These are phyloP conservation scores for Adansonia digitata DNA, from an alignment of 345 rosid species.

Conservation along the genomic window DNA sequence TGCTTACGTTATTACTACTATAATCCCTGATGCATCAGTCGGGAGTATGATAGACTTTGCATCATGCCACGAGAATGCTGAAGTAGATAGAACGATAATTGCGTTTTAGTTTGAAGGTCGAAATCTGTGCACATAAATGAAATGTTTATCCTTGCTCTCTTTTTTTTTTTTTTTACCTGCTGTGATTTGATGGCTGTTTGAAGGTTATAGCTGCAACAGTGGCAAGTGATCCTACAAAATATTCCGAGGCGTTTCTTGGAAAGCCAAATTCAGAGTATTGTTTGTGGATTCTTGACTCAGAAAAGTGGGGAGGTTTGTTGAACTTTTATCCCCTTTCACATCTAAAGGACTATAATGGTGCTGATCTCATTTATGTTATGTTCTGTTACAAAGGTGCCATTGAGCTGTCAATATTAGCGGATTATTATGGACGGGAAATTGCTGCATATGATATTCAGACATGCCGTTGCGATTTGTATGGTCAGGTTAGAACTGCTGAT, in stretches of 20 bases:
- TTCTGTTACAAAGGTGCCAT: constrained; percentile 64
- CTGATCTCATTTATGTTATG: constrained; percentile 8
- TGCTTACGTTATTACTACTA: not conserved
- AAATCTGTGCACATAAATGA: too few relatives aligned
- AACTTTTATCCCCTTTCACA: not conserved
- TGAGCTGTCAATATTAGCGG: constrained; percentile 88
- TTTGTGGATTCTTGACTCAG: constrained; percentile 88
- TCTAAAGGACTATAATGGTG: not conserved
- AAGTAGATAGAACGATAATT: not conserved
- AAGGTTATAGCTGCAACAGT: constrained; percentile 94
- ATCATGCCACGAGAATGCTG: not conserved
- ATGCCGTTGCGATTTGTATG: constrained; percentile 82
- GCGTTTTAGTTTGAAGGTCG: too few relatives aligned
- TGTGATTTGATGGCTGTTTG: constrained; percentile 12
- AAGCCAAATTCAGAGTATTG: constrained; percentile 69
- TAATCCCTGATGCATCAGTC: not conserved
- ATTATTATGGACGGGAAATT: constrained; percentile 75
- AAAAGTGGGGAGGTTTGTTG: constrained; percentile 93
- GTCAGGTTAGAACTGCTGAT: constrained; percentile 54
- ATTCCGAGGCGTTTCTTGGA: constrained; percentile 86
- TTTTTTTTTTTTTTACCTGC: not conserved
- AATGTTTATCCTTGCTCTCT: not conserved
- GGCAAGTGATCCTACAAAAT: constrained; percentile 64
- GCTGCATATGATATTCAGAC: constrained; percentile 94
- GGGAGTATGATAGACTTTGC: not conserved